These are phyloP conservation scores for Przewalskia tangutica DNA, from an alignment of 257 asterid genomes.

Conservation along the genomic window DNA sequence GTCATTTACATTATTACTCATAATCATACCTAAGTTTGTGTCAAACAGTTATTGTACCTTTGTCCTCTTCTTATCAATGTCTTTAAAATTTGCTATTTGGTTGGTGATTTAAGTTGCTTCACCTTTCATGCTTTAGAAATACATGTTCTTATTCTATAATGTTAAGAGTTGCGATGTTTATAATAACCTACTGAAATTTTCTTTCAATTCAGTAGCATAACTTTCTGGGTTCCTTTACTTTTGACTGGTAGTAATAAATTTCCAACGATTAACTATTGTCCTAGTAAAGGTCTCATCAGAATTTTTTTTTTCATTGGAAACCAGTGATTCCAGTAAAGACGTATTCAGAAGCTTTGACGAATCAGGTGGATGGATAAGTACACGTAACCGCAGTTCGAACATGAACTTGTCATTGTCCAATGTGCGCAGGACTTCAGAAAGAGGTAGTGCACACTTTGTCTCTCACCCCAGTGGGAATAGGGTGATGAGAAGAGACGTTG, in stretches of 20 bases:
- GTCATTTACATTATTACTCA: neutral
- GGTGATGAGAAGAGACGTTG: slow-evolving; percentile 28
- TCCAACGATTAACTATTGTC: neutral
- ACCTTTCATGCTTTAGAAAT: neutral
- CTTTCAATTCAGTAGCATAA: neutral
- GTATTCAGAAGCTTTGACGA: slow-evolving; percentile 23
- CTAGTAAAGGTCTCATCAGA: neutral
- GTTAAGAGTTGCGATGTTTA: neutral
- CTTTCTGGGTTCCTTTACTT: neutral
- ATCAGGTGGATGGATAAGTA: slow-evolving; percentile 51
- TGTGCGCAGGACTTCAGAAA: slow-evolving; percentile 14
- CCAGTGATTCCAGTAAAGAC: slow-evolving; percentile 12
- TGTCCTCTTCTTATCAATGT: neutral
- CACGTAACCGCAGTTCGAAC: slow-evolving; percentile 29
- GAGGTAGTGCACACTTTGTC: slow-evolving; percentile 11
- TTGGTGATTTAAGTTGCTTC: neutral
- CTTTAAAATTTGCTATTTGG: neutral
- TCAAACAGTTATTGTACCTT: neutral
- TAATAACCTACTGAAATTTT: neutral
- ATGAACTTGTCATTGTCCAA: slow-evolving; percentile 15
- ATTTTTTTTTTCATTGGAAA: slow-evolving; percentile 3
- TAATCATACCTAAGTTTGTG: neutral
- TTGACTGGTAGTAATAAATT: neutral
- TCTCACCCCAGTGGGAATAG: slow-evolving; percentile 22
- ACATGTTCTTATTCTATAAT: neutral